A percentile compares a stretch with the other conserved stretches of the same genome.
Evolutionary conservation across 148 eudicot genomes (phyloP).

Genomic region (Linanthus parryae): DNA sequence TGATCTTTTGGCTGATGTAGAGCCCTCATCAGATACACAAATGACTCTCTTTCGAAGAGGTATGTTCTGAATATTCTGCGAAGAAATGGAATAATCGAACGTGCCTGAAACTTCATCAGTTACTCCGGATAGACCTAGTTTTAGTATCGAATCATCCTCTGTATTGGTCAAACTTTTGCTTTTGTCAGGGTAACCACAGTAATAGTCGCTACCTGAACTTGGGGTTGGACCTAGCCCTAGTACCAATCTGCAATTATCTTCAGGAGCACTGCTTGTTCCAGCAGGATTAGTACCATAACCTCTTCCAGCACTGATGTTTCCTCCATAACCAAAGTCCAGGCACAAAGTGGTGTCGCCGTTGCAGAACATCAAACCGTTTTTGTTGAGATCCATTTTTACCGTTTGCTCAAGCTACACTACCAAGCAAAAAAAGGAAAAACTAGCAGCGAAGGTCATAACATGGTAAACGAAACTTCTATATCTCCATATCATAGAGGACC

Average conservation of each 20-base stretch:
- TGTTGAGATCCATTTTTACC: conserved; percentile 45
- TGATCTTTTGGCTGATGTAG: conserved; percentile 86
- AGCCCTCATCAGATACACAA: conserved; percentile 76
- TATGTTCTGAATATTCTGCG: no score
- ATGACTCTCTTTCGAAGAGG: no score
- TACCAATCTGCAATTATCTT: conserved; percentile 87
- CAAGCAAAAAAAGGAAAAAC: conserved; percentile 2
- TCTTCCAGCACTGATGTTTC: conserved; percentile 14
- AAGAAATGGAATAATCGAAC: conserved; percentile 34
- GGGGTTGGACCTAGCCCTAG: conserved; percentile 92
- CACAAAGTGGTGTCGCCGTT: conserved; percentile 78
- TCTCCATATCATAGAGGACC: conserved; percentile 21
- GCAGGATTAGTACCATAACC: conserved; percentile 21
- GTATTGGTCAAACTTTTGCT: conserved; percentile 27
- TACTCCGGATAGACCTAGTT: conserved; percentile 67
- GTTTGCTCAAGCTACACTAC: conserved; percentile 12
- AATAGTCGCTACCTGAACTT: conserved; percentile 27
- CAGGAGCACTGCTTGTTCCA: conserved; percentile 19
- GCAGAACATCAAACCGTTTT: no score
- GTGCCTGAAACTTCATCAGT: conserved; percentile 26
- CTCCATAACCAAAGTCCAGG: conserved; percentile 68
- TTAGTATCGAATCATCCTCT: conserved; percentile 60
- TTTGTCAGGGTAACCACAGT: conserved; percentile 16
- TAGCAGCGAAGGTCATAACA: conserved; percentile 13
- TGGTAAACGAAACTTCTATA: conserved; percentile 26